Evolutionary conservation across 305 asterid genomes (phyloP).

Genomic region (Fraxinus sp.): DNA sequence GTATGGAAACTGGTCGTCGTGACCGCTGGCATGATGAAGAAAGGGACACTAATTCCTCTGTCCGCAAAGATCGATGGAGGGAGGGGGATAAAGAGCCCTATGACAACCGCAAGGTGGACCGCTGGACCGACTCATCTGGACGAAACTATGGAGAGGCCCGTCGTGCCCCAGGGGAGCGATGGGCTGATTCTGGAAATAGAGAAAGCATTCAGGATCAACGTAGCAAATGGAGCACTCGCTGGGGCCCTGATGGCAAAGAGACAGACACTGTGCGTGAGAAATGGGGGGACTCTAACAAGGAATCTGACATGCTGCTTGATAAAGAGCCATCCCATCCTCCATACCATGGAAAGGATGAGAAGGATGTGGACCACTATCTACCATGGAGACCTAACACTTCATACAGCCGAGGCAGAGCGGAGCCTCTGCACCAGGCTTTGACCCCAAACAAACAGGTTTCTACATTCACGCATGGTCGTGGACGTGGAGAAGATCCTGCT

Average conservation of each 20-base stretch:
- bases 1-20: constrained; percentile 65
- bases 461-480: constrained; percentile 61
- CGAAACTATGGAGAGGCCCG: constrained; percentile 67
- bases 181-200: constrained; percentile 68
- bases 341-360: constrained; percentile 64
- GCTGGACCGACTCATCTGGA: constrained; percentile 72
- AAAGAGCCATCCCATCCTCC: constrained; percentile 49
- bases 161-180: constrained; percentile 63
- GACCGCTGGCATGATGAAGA: constrained; percentile 96
- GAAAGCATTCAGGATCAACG: constrained; percentile 68
- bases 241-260: constrained; percentile 85
- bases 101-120: constrained; percentile 59
- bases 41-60: constrained; percentile 72
- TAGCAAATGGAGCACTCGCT: constrained; percentile 85
- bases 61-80: constrained; percentile 76
- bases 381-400: constrained; percentile 73
- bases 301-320: constrained; percentile 50
- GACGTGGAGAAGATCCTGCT: constrained; percentile 56
- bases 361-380: constrained; percentile 68
- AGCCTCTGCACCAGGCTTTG: constrained; percentile 50
- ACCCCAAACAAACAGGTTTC: constrained; percentile 58
- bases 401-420: constrained; percentile 71
- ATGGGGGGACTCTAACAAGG: constrained; percentile 61
- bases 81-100: constrained; percentile 72
- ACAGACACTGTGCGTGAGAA: constrained; percentile 53